Evolutionary conservation across 2,329 filamentous ascomycete genomes (phyloP), one percentile per base, ranked within the genome.

Genomic region (Aspergillus fumigatus): DNA sequence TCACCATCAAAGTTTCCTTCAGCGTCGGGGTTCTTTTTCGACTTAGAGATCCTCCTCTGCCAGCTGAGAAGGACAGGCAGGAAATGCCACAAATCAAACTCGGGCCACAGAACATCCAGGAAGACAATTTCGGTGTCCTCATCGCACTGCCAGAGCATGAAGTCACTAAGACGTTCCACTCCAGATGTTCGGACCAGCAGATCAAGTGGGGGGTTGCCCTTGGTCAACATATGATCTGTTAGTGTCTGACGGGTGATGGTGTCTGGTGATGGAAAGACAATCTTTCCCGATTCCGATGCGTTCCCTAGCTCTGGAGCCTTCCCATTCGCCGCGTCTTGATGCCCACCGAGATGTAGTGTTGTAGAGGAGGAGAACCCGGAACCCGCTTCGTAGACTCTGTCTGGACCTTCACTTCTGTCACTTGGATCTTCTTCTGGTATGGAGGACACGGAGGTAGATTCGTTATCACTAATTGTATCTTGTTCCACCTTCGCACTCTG

Each of bases 91-190:
- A 99, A 81, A 70, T 96, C 92, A 66, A 99, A 97, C 61, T 97
- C 91, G 1, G 94, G 94, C 94, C 94, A 99, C 60, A 96, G 80
- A 62, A 90, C 94, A 66, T 96, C 84, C 55, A 97, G 77, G 71
- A 97, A 99, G 58, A 95, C 90, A 62, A 99, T 88, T 58, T 96
- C 89, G 0, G 94, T 97, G 61, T 93, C 82, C 69, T 96, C 85
- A 70, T 97, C 92, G 67, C 90, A 94, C 75, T 99, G 94, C 94
- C 94, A 99, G 35, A 99, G 85, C 92, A 99, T 94, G 67, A 97
- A 99, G 72, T 99, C 94, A 70, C 92, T 97, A 57, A 99, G 79
- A 50, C 94, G 84, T 73, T 92, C 88, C 14, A 99, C 94, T 27
- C 92, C 93, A 60, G 92, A 97, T 4, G 94, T 99, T 51, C 94